Evolutionary conservation across 2,329 filamentous ascomycete species (phyloP).

Genomic region (Sclerotiophoma versabilis): DNA sequence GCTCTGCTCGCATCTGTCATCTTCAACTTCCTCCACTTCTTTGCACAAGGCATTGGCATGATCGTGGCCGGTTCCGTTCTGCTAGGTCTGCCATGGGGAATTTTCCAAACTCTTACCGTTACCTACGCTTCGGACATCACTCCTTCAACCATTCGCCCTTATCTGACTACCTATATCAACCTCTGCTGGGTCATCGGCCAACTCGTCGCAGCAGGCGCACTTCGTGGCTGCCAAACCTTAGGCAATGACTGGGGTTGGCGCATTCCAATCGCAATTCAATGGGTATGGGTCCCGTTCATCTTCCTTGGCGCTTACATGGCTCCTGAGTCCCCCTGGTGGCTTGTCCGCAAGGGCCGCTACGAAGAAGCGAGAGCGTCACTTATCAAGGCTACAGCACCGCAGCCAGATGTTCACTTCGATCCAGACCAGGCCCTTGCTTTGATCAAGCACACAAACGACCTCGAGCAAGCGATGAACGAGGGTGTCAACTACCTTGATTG

Average conservation of each 20-base stretch:
- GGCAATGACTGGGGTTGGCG: constrained; percentile 70
- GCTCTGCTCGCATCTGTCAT: constrained; percentile 12
- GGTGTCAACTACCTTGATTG: constrained; percentile 59
- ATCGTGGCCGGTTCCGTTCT: constrained; percentile 63
- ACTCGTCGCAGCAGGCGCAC: constrained; percentile 71
- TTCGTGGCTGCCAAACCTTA: constrained; percentile 65
- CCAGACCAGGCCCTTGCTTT: constrained; percentile 58
- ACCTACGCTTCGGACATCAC: constrained; percentile 59
- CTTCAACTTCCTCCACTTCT: constrained; percentile 50
- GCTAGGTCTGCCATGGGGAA: constrained; percentile 51
- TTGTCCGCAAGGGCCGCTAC: constrained; percentile 53
- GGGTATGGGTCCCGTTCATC: constrained; percentile 67
- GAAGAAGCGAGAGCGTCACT: constrained; percentile 55
- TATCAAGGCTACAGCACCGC: constrained; percentile 54
- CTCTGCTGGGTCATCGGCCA: constrained; percentile 73
- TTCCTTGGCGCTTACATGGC: constrained; percentile 44
- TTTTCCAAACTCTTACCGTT: constrained; percentile 17
- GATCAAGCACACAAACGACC: constrained; percentile 63
- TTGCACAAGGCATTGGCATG: constrained; percentile 46
- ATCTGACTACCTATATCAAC: constrained; percentile 67
- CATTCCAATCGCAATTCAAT: constrained; percentile 71
- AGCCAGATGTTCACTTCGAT: constrained; percentile 33
- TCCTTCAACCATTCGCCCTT: constrained; percentile 68
- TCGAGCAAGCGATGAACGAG: constrained; percentile 55
- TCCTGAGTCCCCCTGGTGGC: constrained; percentile 60